phyloP scores from a whole-genome alignment of 2,329 filamentous ascomycete genomes.

The Venturia asperata region DNA sequence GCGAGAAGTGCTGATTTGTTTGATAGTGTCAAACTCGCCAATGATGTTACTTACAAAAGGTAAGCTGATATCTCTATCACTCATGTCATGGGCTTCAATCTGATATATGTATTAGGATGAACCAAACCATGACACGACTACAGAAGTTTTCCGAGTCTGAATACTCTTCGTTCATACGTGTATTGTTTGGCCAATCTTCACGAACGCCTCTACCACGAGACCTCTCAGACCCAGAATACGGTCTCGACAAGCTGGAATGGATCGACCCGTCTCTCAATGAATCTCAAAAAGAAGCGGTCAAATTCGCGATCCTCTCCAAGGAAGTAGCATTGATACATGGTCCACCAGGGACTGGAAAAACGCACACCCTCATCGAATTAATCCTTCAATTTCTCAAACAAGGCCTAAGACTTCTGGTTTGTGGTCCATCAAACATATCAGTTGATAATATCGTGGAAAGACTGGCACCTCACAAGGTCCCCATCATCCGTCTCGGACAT shows the following conservation, averaged over 20 bases:
- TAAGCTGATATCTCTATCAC: slow-evolving; percentile 30
- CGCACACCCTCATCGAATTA: slow-evolving; percentile 89
- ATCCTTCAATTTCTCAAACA: slow-evolving; percentile 81
- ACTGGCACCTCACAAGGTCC: slow-evolving; percentile 73
- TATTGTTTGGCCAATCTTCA: slow-evolving; percentile 53
- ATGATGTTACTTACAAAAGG: slow-evolving; percentile 59
- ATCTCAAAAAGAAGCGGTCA: slow-evolving; percentile 56
- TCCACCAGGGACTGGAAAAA: slow-evolving; percentile 93
- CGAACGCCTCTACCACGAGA: slow-evolving; percentile 45
- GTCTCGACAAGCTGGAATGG: slow-evolving; percentile 44
- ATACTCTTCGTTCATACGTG: slow-evolving; percentile 51
- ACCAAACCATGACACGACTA: slow-evolving; percentile 55
- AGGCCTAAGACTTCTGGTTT: slow-evolving; percentile 74
- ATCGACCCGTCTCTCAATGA: slow-evolving; percentile 51
- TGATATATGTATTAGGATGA: slow-evolving; percentile 42
- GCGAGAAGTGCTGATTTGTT: slow-evolving; percentile 29
- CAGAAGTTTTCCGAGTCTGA: slow-evolving; percentile 50
- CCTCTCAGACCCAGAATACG: slow-evolving; percentile 31
- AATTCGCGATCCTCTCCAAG: slow-evolving; percentile 74
- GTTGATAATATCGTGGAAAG: slow-evolving; percentile 98
- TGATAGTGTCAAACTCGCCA: slow-evolving; percentile 56
- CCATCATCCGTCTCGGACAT: slow-evolving; percentile 85
- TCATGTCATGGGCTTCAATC: slow-evolving; percentile 20
- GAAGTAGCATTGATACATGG: slow-evolving; percentile 91
- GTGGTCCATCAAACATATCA: slow-evolving; percentile 91